phyloP scores from a whole-genome alignment of 352 stramenopile genomes.

The Peronospora farinosa region DNA sequence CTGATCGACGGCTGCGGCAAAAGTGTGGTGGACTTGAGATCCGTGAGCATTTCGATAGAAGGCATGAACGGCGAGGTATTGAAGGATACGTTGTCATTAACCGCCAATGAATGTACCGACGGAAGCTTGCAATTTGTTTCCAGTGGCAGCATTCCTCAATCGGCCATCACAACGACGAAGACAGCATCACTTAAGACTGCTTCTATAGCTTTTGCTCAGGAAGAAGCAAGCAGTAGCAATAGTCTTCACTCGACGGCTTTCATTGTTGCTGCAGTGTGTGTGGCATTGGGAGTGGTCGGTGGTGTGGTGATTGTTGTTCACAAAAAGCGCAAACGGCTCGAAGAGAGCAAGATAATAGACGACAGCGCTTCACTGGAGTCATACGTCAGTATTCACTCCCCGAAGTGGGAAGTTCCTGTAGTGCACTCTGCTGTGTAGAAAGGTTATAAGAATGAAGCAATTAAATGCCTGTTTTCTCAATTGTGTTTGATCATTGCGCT shows the following conservation, averaged over 20 bases:
- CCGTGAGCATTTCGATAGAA: slow-evolving; percentile 39
- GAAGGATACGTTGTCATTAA: slow-evolving; percentile 51
- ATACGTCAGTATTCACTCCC: slow-evolving; percentile 15
- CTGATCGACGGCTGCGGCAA: slow-evolving; percentile 40
- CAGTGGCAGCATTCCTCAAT: slow-evolving; percentile 1
- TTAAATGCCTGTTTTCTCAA: too few relatives aligned
- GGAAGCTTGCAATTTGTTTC: slow-evolving; percentile 41
- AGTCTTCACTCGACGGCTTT: slow-evolving; percentile 11
- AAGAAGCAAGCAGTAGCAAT: slow-evolving; percentile 13
- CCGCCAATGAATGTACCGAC: slow-evolving; percentile 37
- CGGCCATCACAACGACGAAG: neutral
- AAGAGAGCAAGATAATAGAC: slow-evolving; percentile 18
- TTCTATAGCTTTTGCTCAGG: slow-evolving; percentile 15
- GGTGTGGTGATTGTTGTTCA: slow-evolving; percentile 13
- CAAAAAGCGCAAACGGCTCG: slow-evolving; percentile 24
- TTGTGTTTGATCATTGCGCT: too few relatives aligned
- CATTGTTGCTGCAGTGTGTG: slow-evolving; percentile 17
- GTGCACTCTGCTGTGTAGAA: slow-evolving; percentile 3
- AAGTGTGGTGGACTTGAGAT: slow-evolving; percentile 34
- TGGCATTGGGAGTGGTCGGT: slow-evolving; percentile 12
- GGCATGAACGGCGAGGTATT: slow-evolving; percentile 48
- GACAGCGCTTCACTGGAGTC: slow-evolving; percentile 11
- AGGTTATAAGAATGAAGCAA: too few relatives aligned
- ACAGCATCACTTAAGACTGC: neutral
- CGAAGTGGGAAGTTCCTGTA: slow-evolving; percentile 15